Conservation (phyloP, 2,329 filamentous ascomycete species). For the Daldinia sp. region DNA sequence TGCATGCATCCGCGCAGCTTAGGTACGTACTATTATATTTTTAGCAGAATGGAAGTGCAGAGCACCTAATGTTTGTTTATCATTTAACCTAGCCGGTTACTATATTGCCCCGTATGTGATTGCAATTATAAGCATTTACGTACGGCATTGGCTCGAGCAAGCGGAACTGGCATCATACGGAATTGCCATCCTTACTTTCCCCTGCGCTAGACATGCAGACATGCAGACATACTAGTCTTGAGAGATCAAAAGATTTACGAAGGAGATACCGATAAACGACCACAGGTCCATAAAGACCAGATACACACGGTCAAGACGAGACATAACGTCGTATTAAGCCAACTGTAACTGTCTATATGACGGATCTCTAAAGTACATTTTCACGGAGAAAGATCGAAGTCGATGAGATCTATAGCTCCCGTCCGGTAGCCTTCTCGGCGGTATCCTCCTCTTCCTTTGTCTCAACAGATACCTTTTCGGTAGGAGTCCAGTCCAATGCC, state of each 20-base stretch:
- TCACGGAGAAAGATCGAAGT: not conserved
- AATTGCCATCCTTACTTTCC: too few species aligned
- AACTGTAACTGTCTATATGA: not conserved
- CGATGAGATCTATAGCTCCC: slow-evolving; percentile 59
- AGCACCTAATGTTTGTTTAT: too few species aligned
- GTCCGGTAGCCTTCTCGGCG: slow-evolving; percentile 74
- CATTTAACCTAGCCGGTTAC: too few species aligned
- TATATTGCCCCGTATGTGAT: too few species aligned
- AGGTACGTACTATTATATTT: not conserved
- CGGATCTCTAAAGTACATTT: slow-evolving; percentile 14
- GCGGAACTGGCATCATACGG: too few species aligned
- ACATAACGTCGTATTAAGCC: not conserved
- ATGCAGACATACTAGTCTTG: not conserved
- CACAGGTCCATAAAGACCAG: not conserved
- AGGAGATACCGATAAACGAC: not conserved
- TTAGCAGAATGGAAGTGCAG: too few species aligned
- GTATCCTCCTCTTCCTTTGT: slow-evolving; percentile 58
- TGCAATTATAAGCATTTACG: too few species aligned
- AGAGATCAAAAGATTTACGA: too few species aligned
- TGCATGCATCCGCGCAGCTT: not conserved
- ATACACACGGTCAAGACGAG: not conserved
- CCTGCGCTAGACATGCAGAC: too few species aligned
- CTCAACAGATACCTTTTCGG: slow-evolving; percentile 56
- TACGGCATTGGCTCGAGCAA: too few species aligned
- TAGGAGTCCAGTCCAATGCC: slow-evolving; percentile 86